Evolutionary conservation across 495 filamentous ascomycete species (phyloP), one percentile per base, ranked within the genome.

Genomic region (Xylaria flabelliformis): DNA sequence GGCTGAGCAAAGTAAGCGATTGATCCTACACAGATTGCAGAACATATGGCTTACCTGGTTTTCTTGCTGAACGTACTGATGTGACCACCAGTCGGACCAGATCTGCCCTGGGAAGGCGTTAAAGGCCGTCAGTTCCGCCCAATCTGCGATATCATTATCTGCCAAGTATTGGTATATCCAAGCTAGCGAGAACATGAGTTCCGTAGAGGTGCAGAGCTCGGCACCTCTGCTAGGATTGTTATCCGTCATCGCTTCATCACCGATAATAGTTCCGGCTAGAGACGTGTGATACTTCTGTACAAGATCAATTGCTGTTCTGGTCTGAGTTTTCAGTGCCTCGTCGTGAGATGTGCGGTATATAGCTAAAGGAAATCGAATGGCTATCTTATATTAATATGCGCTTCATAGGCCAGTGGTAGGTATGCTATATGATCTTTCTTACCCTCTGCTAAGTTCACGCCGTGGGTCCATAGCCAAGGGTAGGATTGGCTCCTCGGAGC

Each of bases 41-140:
- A 42, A 65, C 39, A 64, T 19, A 10, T 21, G n/a, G 3, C 75
- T 74, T 36, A 79, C 77, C 51, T 91, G 89, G 71, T 91, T 91
- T 15, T 86, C 80, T 73, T 89, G 79, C n/a, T 78, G 74, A 42
- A 90, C 81, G 73, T 90, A 90, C 73, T 89, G 86, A 71, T 82
- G 86, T 41, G 81, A 81, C 87, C 89, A 90, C 84, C 87, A 88
- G 73, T 89, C 83, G 15, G 82, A 77, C 48, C 82, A 84, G n/a
- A 88, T 64, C 58, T 81, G 81, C 1, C 82, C 85, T 10, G 88
- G 88, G 7, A 89, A 75, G 8, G 85, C 84, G 65, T 90, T 90
- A 75, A 87, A 91, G 6, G 88, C 86, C 3, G 83, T 80, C 55
- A 82, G 75, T 74, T 90, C 89, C 10, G 82, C 80, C 32, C 80